phyloP scores from a whole-genome alignment of 108 stramenopile species.

The Parmales sp. region DNA sequence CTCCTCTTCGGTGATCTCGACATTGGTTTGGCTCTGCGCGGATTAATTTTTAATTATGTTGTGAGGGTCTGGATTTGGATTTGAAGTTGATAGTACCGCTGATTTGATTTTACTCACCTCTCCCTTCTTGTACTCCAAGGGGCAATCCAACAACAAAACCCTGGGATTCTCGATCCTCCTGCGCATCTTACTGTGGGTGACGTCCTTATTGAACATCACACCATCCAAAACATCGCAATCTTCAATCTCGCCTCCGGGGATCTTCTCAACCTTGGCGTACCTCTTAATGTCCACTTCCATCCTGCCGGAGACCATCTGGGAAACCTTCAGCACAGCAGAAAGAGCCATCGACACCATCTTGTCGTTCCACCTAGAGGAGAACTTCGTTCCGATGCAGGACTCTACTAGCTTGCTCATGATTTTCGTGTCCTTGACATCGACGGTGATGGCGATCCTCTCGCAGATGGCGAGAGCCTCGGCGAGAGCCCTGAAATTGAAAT shows the following conservation, averaged over 20 bases:
- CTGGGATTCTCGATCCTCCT: conserved; percentile 96
- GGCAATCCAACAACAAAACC: conserved; percentile 91
- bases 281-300: conserved; percentile 88
- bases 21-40: conserved; percentile 92
- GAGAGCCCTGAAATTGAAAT: too few species aligned
- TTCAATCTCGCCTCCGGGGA: conserved; percentile 93
- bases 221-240: conserved; percentile 90
- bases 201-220: conserved; percentile 99
- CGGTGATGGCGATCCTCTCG: conserved; percentile 63
- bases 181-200: conserved; percentile 96
- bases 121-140: conserved; percentile 99
- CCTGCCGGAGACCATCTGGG: conserved; percentile 24
- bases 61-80: too few species aligned
- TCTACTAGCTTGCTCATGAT: conserved; percentile 79
- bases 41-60: too few species aligned
- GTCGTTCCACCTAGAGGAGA: conserved; percentile 90
- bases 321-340: conserved; percentile 82
- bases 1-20: conserved; percentile 95
- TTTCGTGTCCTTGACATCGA: conserved; percentile 79
- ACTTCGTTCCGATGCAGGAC: conserved; percentile 94
- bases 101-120: too few species aligned
- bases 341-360: conserved; percentile 94
- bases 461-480: conserved; percentile 80
- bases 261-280: conserved; percentile 98
- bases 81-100: too few species aligned